Percentiles rank a stretch among this genome's conserved stretches.
These are phyloP conservation scores for Sphaerulina musiva DNA, from an alignment of 2,329 filamentous ascomycete genomes.

Conservation along the genomic window DNA sequence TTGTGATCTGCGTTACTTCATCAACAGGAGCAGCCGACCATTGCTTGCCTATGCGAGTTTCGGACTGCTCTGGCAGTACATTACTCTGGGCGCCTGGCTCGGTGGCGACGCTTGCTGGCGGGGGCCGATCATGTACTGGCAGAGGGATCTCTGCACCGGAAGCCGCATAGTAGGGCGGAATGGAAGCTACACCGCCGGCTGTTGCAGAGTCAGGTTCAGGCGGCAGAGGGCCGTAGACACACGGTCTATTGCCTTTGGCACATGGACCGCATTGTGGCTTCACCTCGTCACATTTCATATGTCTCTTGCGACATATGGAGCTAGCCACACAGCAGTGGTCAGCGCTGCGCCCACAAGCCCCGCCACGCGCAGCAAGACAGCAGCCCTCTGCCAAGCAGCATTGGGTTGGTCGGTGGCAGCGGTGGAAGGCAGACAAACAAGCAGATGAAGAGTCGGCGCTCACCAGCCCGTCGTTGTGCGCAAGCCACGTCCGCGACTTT, in stretches of 20 bases:
- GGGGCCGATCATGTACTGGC: neutral
- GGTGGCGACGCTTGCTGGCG: neutral
- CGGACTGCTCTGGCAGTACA: neutral
- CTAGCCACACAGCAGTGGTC: neutral
- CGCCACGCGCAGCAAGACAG: neutral
- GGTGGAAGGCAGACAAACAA: neutral
- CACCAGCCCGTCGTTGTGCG: slow-evolving; percentile 21
- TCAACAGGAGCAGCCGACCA: slow-evolving; percentile 17
- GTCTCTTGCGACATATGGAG: slow-evolving; percentile 33
- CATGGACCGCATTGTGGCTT: slow-evolving; percentile 43
- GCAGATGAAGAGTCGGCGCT: neutral
- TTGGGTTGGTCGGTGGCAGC: too few species aligned
- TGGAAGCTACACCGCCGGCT: neutral
- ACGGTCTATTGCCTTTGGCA: slow-evolving; percentile 40
- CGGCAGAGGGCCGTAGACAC: slow-evolving; percentile 33
- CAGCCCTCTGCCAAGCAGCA: too few species aligned
- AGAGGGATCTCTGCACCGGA: neutral
- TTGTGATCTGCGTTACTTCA: slow-evolving; percentile 20
- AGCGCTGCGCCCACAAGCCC: neutral
- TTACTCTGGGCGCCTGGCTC: neutral
- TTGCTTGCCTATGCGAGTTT: slow-evolving; percentile 4
- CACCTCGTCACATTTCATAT: slow-evolving; percentile 49
- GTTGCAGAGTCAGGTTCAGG: neutral
- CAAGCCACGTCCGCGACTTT: slow-evolving; percentile 29
- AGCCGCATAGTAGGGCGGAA: slow-evolving; percentile 2